A percentile compares a stretch with the other conserved stretches of the same genome.
These are phyloP conservation scores for Cordyceps fumosorosea DNA, from an alignment of 2,329 filamentous ascomycete genomes.

Conservation along the genomic window DNA sequence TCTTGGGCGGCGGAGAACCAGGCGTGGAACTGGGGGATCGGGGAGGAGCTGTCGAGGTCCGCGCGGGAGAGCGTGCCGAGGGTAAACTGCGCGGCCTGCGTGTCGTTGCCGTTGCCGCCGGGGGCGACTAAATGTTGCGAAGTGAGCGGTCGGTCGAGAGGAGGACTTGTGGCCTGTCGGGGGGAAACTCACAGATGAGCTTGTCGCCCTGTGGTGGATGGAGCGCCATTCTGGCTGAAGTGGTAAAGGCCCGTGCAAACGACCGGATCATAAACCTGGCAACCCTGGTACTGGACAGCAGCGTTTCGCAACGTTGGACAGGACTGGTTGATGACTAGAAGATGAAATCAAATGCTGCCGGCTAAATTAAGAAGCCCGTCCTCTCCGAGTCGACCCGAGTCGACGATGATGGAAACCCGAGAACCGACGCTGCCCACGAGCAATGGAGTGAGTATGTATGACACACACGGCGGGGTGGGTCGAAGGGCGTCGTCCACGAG, in stretches of 20 bases:
- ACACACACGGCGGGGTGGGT: neutral
- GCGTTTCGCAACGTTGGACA: too few relatives aligned
- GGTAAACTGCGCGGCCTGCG: constrained; percentile 70
- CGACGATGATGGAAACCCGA: neutral
- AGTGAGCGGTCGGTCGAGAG: too few relatives aligned
- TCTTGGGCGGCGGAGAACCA: constrained; percentile 77
- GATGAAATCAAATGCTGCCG: neutral
- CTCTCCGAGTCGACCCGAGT: neutral
- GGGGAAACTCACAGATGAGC: constrained; percentile 41
- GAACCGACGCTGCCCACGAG: neutral
- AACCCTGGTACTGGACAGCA: too few relatives aligned
- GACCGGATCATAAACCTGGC: neutral
- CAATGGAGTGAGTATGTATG: neutral
- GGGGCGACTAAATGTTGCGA: constrained; percentile 54
- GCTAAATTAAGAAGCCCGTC: neutral
- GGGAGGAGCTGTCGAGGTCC: constrained; percentile 56
- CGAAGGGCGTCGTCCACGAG: neutral
- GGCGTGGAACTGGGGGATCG: constrained; percentile 76
- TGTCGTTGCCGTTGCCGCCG: constrained; percentile 46
- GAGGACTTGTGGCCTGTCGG: too few relatives aligned
- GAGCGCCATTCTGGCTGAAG: constrained; percentile 37
- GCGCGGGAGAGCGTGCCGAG: constrained; percentile 50
- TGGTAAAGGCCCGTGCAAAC: constrained; percentile 15
- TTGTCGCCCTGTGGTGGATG: constrained; percentile 35
- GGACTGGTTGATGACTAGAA: neutral